phyloP scores from a whole-genome alignment of 495 filamentous ascomycete genomes.

The Penicillium coffeae region DNA sequence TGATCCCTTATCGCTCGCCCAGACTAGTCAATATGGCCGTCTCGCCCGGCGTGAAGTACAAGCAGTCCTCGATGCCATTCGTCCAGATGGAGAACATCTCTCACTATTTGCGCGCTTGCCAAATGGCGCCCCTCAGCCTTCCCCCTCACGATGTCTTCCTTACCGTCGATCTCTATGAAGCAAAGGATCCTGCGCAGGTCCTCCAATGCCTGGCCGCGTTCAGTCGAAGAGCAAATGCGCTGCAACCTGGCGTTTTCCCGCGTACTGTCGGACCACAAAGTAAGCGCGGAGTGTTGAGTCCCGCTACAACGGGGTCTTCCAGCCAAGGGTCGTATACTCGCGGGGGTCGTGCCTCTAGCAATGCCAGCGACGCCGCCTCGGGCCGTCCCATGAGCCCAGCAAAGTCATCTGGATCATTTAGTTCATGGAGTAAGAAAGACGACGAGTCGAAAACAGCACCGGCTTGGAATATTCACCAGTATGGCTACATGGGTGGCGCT shows the following conservation, averaged over 20 bases:
- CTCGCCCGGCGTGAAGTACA: slow-evolving; percentile 72
- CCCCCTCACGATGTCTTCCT: slow-evolving; percentile 94
- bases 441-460: slow-evolving; percentile 79
- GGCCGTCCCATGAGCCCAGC: slow-evolving; percentile 58
- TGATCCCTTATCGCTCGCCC: slow-evolving; percentile 13
- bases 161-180: slow-evolving; percentile 94
- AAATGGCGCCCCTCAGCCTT: slow-evolving; percentile 76
- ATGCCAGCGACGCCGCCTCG: slow-evolving; percentile 59
- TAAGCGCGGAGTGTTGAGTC: slow-evolving; percentile 59
- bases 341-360: slow-evolving; percentile 59
- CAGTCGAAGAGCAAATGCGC: slow-evolving; percentile 76
- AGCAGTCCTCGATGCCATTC: slow-evolving; percentile 89
- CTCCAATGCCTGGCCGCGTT: slow-evolving; percentile 90
- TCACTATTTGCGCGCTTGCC: slow-evolving; percentile 86
- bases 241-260: slow-evolving; percentile 70
- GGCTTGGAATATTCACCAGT: slow-evolving; percentile 98
- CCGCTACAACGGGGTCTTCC: slow-evolving; percentile 62
- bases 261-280: slow-evolving; percentile 63
- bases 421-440: slow-evolving; percentile 84
- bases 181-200: slow-evolving; percentile 95
- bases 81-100: slow-evolving; percentile 99
- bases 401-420: slow-evolving; percentile 58
- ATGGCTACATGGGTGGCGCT: slow-evolving; percentile 97
- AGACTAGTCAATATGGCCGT: slow-evolving; percentile 83
- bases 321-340: slow-evolving; percentile 35